Evolutionary conservation across 2,329 filamentous ascomycete species (phyloP).

Genomic region (Calonectria multiphialidica): DNA sequence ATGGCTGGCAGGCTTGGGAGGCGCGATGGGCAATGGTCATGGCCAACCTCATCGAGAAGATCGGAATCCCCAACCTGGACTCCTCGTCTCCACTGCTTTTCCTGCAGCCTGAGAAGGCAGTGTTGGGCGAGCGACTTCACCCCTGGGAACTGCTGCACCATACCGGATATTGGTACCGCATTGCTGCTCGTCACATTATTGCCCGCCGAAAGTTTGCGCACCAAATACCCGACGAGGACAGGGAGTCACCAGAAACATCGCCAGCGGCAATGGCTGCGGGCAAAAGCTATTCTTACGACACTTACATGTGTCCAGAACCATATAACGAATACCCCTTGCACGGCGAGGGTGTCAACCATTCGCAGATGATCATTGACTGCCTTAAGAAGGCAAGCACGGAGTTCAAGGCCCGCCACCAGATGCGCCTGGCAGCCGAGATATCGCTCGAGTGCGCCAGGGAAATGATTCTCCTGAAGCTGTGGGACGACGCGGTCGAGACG

Average conservation of each 20-base stretch:
- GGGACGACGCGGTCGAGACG: constrained; percentile 66
- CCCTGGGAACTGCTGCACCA: constrained; percentile 76
- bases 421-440: constrained; percentile 66
- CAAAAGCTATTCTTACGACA: constrained; percentile 71
- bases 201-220: constrained; percentile 66
- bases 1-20: constrained; percentile 96
- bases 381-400: constrained; percentile 64
- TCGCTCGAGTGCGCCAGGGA: constrained; percentile 70
- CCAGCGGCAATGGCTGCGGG: constrained; percentile 59
- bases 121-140: constrained; percentile 68
- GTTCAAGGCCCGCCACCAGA: constrained; percentile 66
- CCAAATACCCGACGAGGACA: constrained; percentile 69
- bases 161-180: constrained; percentile 75
- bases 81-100: constrained; percentile 60
- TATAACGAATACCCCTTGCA: constrained; percentile 69
- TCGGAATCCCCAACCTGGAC: constrained; percentile 63
- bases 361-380: constrained; percentile 65
- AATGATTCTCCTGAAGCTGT: constrained; percentile 61
- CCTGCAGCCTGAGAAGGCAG: constrained; percentile 68
- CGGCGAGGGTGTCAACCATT: constrained; percentile 66
- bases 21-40: constrained; percentile 76
- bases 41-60: constrained; percentile 70
- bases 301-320: constrained; percentile 75
- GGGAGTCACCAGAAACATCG: constrained; percentile 62
- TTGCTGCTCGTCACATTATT: constrained; percentile 68